A percentile compares a stretch with the other conserved stretches of the same genome.
Conservation (phyloP, 2,329 filamentous ascomycete genomes). For the Colletotrichum sp. region DNA sequence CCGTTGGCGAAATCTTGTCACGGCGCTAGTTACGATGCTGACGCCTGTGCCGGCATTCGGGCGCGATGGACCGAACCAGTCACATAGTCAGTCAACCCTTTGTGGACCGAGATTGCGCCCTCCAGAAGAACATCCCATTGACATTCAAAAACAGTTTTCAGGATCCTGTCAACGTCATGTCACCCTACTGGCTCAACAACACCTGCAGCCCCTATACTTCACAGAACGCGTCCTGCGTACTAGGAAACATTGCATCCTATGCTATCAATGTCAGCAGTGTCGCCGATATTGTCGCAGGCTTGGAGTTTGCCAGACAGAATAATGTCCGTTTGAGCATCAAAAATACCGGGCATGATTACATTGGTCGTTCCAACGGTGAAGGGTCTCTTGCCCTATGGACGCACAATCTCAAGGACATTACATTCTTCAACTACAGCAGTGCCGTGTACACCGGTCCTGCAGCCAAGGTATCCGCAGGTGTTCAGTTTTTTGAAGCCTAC, state of each 20-base stretch:
- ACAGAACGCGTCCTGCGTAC: constrained; percentile 37
- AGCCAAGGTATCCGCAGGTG: constrained; percentile 42
- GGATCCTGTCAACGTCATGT: constrained; percentile 26
- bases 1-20: neutral
- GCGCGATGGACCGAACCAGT: neutral
- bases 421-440: neutral
- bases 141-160: neutral
- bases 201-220: constrained; percentile 30
- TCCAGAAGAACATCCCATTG: neutral
- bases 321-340: constrained; percentile 55
- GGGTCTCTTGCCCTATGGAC: constrained; percentile 43
- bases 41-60: neutral
- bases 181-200: constrained; percentile 28
- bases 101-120: neutral
- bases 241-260: constrained; percentile 36
- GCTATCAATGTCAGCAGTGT: constrained; percentile 12
- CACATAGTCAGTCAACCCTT: neutral
- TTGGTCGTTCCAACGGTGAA: constrained; percentile 39
- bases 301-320: constrained; percentile 45
- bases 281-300: constrained; percentile 36
- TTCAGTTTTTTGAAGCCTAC: constrained; percentile 50
- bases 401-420: constrained; percentile 36
- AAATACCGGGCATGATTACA: constrained; percentile 57
- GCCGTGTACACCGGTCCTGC: constrained; percentile 26
- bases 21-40: neutral